These are phyloP conservation scores for Gastroboletus turbinatus DNA, from an alignment of 1,284 basidiomycete species.

Conservation along the genomic window DNA sequence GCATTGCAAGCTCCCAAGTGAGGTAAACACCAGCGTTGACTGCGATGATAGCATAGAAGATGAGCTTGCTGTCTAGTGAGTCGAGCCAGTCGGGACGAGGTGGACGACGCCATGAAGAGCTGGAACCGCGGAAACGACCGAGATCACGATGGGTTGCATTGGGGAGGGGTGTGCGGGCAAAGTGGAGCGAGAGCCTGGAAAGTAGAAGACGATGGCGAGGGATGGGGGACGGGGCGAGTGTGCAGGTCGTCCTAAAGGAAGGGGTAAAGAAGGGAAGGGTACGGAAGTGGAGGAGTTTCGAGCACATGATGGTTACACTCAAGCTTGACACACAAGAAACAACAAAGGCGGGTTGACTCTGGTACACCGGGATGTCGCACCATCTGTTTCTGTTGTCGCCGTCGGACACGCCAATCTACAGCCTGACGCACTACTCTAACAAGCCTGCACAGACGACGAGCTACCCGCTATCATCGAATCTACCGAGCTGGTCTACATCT, in stretches of 20 bases:
- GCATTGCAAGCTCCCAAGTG: conserved; percentile 41
- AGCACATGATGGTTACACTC: conserved; percentile 2
- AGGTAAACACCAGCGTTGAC: conserved; percentile 46
- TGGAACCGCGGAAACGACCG: conserved; percentile 6
- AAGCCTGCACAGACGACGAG: conserved; percentile 59
- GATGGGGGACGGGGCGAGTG: not conserved
- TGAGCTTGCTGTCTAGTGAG: conserved; percentile 34
- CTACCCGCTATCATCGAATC: conserved; percentile 72
- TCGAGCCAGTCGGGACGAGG: conserved; percentile 39
- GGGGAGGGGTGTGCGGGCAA: conserved; percentile 12
- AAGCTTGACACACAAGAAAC: conserved; percentile 8
- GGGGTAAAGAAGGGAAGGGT: not conserved
- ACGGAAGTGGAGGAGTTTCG: conserved; percentile 6
- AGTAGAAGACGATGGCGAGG: conserved; percentile 6
- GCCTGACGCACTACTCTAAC: conserved; percentile 74
- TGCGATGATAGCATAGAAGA: conserved; percentile 48
- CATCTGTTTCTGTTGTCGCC: conserved; percentile 81
- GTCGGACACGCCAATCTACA: conserved; percentile 80
- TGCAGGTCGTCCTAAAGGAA: not conserved
- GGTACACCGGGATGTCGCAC: conserved; percentile 61
- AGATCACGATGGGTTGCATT: conserved; percentile 29
- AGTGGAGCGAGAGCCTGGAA: conserved; percentile 12
- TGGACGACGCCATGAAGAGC: conserved; percentile 29
- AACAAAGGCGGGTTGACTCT: conserved; percentile 12
- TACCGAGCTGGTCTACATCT: conserved; percentile 83